phyloP scores from a whole-genome alignment of 139 green algal species.

The Auxenochlorella pyrenoidosa region DNA sequence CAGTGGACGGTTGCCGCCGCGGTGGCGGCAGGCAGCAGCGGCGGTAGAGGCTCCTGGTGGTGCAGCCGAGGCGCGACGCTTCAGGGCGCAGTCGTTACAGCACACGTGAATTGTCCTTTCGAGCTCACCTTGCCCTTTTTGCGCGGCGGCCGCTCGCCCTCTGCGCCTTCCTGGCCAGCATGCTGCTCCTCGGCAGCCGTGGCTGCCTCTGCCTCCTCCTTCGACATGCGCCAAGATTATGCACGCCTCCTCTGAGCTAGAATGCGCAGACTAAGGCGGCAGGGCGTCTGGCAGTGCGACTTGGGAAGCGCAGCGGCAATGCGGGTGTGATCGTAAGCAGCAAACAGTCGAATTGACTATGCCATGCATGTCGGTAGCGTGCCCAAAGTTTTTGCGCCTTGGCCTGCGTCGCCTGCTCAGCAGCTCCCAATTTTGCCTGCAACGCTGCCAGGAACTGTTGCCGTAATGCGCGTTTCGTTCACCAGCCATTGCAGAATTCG shows the following conservation, averaged over 20 bases:
- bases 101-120: not conserved
- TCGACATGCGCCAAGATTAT: not conserved
- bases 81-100: too few relatives aligned
- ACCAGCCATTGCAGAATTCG: too few relatives aligned
- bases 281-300: not conserved
- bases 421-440: too few relatives aligned
- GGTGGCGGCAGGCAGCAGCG: not conserved
- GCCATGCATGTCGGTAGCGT: not conserved
- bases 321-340: not conserved
- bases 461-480: too few relatives aligned
- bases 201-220: not conserved
- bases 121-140: conserved; percentile 39
- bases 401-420: too few relatives aligned
- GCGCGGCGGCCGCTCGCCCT: conserved; percentile 3
- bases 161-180: not conserved
- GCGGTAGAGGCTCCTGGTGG: too few relatives aligned
- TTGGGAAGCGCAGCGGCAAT: not conserved
- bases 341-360: not conserved
- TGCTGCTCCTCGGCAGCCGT: not conserved
- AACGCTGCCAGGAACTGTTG: too few relatives aligned
- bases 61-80: too few relatives aligned
- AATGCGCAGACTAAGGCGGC: too few relatives aligned
- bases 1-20: too few relatives aligned
- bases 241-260: too few relatives aligned
- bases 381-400: not conserved